Evolutionary conservation across 495 filamentous ascomycete species (phyloP).

Genomic region (Cercophora newfieldiana): DNA sequence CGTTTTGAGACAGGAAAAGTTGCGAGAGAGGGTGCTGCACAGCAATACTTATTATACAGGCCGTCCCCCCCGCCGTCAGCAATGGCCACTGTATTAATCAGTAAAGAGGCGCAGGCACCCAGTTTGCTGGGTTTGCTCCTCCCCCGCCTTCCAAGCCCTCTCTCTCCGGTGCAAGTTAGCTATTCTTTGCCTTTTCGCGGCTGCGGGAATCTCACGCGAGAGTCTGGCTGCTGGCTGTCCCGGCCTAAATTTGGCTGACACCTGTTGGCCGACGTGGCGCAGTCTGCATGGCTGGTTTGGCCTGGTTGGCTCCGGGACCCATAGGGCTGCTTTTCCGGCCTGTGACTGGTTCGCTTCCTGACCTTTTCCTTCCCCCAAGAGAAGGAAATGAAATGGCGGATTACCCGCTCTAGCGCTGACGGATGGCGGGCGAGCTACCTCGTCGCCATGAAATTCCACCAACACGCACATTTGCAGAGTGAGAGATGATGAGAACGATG

Average conservation of each 20-base stretch:
- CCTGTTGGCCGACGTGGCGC: slow-evolving; percentile 4
- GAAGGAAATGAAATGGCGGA: background rate
- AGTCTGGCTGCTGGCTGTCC: background rate
- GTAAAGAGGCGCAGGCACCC: background rate
- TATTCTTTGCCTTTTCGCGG: background rate
- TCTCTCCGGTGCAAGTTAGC: background rate
- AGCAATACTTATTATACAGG: background rate
- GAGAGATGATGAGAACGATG: no score
- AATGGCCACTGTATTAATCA: background rate
- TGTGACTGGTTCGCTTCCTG: slow-evolving; percentile 8
- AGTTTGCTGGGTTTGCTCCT: background rate
- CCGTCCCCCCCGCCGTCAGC: background rate
- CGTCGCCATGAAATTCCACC: background rate
- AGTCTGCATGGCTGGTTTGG: background rate
- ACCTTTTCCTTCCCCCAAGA: background rate
- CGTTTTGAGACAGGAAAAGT: background rate
- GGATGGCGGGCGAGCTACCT: background rate
- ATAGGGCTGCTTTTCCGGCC: background rate
- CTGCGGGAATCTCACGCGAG: background rate
- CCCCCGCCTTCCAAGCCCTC: background rate
- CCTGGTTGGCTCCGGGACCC: background rate
- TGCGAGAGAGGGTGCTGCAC: background rate
- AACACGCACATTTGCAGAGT: no score
- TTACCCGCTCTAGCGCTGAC: slow-evolving; percentile 7
- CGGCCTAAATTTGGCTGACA: slow-evolving; percentile 12